phyloP scores from a whole-genome alignment of 306 rosid species.

The Fragaria nilgerrensis region DNA sequence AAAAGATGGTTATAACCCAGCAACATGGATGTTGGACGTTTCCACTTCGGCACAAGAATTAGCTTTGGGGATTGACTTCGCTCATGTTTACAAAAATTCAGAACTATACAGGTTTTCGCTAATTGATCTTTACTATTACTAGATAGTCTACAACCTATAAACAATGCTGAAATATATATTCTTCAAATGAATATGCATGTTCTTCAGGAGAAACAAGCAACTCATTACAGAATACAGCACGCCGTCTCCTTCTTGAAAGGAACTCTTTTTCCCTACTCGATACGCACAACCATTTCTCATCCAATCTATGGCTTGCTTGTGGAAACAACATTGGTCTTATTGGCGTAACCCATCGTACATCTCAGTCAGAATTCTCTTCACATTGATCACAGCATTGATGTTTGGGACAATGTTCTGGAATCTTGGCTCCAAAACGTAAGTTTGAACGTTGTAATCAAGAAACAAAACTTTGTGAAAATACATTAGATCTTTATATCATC shows the following conservation, averaged over 20 bases:
- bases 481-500: not conserved
- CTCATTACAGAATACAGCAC: constrained; percentile 48
- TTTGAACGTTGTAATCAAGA: not conserved
- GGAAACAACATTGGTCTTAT: constrained; percentile 72
- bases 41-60: constrained; percentile 41
- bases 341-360: constrained; percentile 70
- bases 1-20: constrained; percentile 42
- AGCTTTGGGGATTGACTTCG: constrained; percentile 42
- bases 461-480: not conserved
- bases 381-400: constrained; percentile 47
- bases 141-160: not conserved
- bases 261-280: constrained; percentile 47
- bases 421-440: constrained; percentile 69
- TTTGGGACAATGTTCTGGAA: constrained; percentile 75
- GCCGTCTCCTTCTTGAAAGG: constrained; percentile 52
- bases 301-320: constrained; percentile 58
- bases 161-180: not conserved
- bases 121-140: not conserved
- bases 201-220: constrained; percentile 52
- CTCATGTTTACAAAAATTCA: constrained; percentile 33
- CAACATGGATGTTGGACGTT: constrained; percentile 59
- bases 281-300: constrained; percentile 45
- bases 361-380: constrained; percentile 46
- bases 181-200: constrained; percentile 2
- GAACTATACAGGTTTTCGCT: constrained; percentile 35